Evolutionary conservation across 2,329 filamentous ascomycete species (phyloP).

Genomic region (Ophiocordyceps australis): DNA sequence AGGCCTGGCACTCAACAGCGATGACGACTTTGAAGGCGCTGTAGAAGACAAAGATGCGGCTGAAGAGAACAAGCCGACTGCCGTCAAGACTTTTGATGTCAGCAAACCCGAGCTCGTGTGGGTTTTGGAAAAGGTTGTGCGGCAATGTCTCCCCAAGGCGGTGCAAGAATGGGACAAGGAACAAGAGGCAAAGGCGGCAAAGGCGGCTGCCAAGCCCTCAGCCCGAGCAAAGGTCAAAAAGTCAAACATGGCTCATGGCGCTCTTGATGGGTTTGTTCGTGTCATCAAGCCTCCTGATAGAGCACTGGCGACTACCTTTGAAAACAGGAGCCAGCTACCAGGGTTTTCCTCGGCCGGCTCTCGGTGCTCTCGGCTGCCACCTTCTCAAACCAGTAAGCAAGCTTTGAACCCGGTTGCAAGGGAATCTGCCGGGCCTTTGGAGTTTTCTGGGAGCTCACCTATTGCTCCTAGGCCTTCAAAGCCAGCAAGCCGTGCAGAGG

Average conservation of each 20-base stretch:
- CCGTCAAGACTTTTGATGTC: constrained; percentile 41
- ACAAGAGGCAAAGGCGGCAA: constrained; percentile 5
- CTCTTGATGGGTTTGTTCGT: constrained; percentile 22
- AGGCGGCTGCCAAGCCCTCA: constrained; percentile 7
- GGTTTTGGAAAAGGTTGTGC: constrained; percentile 17
- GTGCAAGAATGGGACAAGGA: constrained; percentile 11
- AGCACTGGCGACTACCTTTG: constrained; percentile 1
- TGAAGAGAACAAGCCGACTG: constrained; percentile 1
- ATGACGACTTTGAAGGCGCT: constrained; percentile 40
- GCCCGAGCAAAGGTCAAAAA: constrained; percentile 7
- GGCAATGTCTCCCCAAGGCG: constrained; percentile 7
- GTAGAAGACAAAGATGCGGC: constrained; percentile 9
- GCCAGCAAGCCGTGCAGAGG: constrained; percentile 9
- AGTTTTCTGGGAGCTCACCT: constrained; percentile 26
- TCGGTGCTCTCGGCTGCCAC: too few relatives aligned
- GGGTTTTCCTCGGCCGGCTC: neutral
- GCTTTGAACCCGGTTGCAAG: constrained; percentile 8
- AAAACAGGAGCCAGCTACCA: neutral
- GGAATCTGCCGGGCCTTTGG: constrained; percentile 6
- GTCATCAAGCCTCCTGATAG: constrained; percentile 15
- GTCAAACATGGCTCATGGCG: constrained; percentile 8
- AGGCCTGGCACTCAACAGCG: constrained; percentile 42
- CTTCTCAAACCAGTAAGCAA: constrained; percentile 19
- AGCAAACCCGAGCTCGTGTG: constrained; percentile 33
- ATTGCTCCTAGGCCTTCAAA: constrained; percentile 16